Evolutionary conservation across 306 rosid genomes (phyloP), one percentile per base, ranked within the genome.

Genomic region (Lathyrus tuberosus): DNA sequence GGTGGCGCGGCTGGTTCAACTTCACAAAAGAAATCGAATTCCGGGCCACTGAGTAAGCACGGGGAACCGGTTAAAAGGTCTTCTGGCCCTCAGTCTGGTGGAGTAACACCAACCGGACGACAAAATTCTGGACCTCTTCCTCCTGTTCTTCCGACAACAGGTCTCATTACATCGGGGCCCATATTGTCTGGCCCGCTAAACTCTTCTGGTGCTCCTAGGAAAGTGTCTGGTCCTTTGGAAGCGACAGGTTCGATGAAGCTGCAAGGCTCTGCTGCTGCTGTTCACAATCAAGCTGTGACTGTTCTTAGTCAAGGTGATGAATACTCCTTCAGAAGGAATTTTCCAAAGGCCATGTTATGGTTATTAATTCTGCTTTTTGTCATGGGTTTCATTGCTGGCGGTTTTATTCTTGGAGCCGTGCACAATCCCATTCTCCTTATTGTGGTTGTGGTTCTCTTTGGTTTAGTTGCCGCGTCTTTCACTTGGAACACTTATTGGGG

Each of bases 361-460:
- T 86, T 86, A 62, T 87, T 94, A 80, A 69, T 91, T 84, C 88
- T 94, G 81, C 88, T 91, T 46, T 94, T 94, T 71, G 89, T 89
- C 75, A 94, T 94, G 97, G 97, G 99, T 68, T 91, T 94, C 85
- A 94, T 94, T 66, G 97, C 99, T 70, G 99, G 99, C 64, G 96
- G 97, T 78, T 94, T 94, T 82, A 94, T 94, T 80, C 91, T 91
- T 69, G 97, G 96, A 84, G 99, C 97, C 0, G 97, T 94, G 65
- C 97, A 65, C 85, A 94, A 89, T 82, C 67, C 95, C 22, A 86
- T 87, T 81, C 97, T 91, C 74, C 97, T 94, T 69, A 81, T 86
- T 73, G 97, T 89, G 56, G 92, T 94, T 51, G 94, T 83, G 54
- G 74, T 94, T 71, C 97, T 91, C 73, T 94, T 94, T 61, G 85